Evolutionary conservation across 208 protist species (phyloP).

Genomic region (Leishmania guyanensis): DNA sequence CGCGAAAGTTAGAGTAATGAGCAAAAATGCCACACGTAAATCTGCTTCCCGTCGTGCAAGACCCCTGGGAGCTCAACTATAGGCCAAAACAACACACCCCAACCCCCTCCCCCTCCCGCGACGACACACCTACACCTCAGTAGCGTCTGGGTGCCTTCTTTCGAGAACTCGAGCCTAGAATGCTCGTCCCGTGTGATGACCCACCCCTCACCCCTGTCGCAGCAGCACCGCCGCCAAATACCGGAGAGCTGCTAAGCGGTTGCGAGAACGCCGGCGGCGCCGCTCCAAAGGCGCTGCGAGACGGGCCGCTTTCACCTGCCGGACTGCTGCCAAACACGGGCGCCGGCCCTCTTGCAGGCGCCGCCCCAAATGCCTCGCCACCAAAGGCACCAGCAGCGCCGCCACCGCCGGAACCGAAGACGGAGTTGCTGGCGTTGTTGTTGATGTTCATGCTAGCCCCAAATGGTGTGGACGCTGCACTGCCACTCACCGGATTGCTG

Average conservation of each 20-base stretch:
- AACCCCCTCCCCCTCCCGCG: no score
- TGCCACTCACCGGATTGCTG: background rate
- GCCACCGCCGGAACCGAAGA: background rate
- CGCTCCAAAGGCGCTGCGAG: conserved; percentile 14
- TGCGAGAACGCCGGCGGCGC: conserved; percentile 7
- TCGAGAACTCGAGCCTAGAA: conserved; percentile 2
- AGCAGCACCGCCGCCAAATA: conserved; percentile 1
- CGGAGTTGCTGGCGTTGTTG: background rate
- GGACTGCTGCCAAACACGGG: conserved; percentile 11
- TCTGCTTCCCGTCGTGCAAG: background rate
- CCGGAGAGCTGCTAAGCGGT: background rate
- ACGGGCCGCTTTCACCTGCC: background rate
- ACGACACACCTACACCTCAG: background rate
- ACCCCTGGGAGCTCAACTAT: background rate
- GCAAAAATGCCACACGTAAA: background rate
- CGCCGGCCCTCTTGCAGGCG: background rate
- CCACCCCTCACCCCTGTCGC: background rate
- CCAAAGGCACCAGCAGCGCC: background rate
- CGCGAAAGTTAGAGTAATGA: background rate
- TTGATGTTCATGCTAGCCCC: background rate
- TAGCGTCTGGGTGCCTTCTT: conserved; percentile 4
- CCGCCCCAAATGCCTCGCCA: conserved; percentile 10
- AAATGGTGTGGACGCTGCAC: background rate
- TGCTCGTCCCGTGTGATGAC: conserved; percentile 1
- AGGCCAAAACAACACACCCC: background rate